Evolutionary conservation across 2,329 filamentous ascomycete genomes (phyloP).

Genomic region (Davidsoniella neocaledoniae): DNA sequence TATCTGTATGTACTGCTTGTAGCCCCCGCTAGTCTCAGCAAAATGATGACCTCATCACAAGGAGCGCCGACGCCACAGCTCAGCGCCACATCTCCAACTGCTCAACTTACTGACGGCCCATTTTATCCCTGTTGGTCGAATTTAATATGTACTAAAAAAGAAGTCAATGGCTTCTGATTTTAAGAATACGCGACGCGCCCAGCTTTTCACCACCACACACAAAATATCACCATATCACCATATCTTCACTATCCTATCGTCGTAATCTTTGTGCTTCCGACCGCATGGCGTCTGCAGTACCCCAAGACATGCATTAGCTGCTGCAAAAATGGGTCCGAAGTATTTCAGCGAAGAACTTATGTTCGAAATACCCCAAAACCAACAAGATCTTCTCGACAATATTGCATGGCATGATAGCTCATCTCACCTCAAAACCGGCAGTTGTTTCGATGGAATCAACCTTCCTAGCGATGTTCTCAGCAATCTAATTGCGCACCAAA

Average conservation of each 20-base stretch:
- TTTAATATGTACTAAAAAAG: no score
- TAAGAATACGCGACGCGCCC: conserved; percentile 1
- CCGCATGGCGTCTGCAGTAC: no score
- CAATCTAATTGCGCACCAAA: conserved; percentile 3
- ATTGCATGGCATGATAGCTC: background rate
- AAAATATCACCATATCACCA: background rate
- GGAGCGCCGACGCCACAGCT: background rate
- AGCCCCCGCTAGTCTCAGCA: background rate
- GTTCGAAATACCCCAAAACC: conserved; percentile 2
- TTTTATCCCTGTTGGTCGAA: background rate
- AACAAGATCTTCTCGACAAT: conserved; percentile 1
- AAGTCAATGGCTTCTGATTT: background rate
- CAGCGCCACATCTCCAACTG: no score
- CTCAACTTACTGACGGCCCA: background rate
- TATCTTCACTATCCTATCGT: background rate
- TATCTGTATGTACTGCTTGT: background rate
- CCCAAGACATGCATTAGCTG: no score
- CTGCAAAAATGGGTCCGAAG: no score
- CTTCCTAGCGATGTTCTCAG: conserved; percentile 1
- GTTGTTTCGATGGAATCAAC: conserved; percentile 2
- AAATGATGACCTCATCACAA: background rate
- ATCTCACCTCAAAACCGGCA: background rate
- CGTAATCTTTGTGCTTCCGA: background rate
- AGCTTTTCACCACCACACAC: background rate
- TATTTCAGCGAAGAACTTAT: background rate